Conservation (phyloP, 805 yeast species). For the Schwanniomyces pseudopolymorphus region DNA sequence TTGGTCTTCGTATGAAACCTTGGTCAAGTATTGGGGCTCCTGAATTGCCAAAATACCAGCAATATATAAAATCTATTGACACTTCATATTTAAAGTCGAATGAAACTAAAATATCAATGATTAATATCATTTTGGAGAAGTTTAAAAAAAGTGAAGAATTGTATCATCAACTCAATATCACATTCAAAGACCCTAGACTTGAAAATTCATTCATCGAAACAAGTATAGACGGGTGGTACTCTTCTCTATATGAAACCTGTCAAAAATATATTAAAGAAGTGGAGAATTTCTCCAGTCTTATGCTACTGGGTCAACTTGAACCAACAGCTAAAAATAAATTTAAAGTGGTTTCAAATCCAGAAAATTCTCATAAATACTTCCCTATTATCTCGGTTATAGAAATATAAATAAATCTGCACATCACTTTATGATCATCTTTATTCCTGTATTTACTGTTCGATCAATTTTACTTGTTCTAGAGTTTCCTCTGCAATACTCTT, state of each 20-base stretch:
- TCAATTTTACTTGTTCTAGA: constrained; percentile 4
- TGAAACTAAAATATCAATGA: background rate
- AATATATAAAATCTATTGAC: constrained; percentile 24
- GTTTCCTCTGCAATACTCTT: constrained; percentile 4
- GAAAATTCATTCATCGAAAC: constrained; percentile 1
- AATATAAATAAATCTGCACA: background rate
- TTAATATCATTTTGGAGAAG: constrained; percentile 7
- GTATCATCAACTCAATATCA: constrained; percentile 1
- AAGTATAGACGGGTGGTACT: constrained; percentile 15
- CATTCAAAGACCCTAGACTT: background rate
- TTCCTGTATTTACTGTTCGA: constrained; percentile 1
- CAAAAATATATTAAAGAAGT: constrained; percentile 15
- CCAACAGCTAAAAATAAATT: constrained; percentile 1
- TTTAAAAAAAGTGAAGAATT: constrained; percentile 7
- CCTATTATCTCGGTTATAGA: constrained; percentile 15
- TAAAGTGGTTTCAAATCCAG: constrained; percentile 10
- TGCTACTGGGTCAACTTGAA: constrained; percentile 3
- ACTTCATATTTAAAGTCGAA: constrained; percentile 3
- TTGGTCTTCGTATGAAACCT: constrained; percentile 66
- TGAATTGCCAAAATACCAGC: constrained; percentile 50
- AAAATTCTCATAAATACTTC: constrained; percentile 22
- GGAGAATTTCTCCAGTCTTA: constrained; percentile 7
- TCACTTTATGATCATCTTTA: background rate
- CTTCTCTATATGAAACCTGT: constrained; percentile 14
- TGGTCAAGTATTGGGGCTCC: constrained; percentile 82